Evolutionary conservation across 768 basidiomycete species (phyloP).

Genomic region (Lactifluus volemus): DNA sequence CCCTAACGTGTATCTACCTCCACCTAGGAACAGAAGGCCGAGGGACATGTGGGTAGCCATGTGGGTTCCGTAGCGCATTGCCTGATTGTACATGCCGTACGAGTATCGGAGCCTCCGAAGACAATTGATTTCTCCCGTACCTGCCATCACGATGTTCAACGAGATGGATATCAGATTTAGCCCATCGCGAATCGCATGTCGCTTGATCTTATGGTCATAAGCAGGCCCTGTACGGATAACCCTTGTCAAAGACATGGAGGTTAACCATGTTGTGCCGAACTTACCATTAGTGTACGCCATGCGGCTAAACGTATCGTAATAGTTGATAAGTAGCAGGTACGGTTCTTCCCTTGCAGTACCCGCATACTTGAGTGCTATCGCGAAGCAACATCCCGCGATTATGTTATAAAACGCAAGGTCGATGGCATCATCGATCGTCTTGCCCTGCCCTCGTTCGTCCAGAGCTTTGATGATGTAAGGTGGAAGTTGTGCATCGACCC

Average conservation of each 20-base stretch:
- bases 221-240: conserved; percentile 45
- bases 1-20: conserved; percentile 86
- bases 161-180: conserved; percentile 82
- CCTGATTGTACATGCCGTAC: conserved; percentile 74
- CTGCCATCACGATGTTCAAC: conserved; percentile 92
- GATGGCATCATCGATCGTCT: conserved; percentile 54
- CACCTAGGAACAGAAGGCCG: conserved; percentile 88
- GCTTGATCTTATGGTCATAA: conserved; percentile 84
- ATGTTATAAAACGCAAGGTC: conserved; percentile 92
- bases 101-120: conserved; percentile 80
- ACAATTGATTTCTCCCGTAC: conserved; percentile 89
- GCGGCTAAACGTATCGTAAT: conserved; percentile 73
- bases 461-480: conserved; percentile 50
- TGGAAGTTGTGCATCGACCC: conserved; percentile 69
- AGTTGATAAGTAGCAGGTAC: conserved; percentile 69
- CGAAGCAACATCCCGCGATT: conserved; percentile 85
- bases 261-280: conserved; percentile 22
- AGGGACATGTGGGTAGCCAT: conserved; percentile 85
- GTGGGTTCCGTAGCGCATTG: conserved; percentile 79
- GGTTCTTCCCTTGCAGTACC: conserved; percentile 90
- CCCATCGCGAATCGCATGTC: conserved; percentile 79
- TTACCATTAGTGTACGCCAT: conserved; percentile 60
- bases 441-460: conserved; percentile 40
- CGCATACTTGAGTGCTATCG: conserved; percentile 85
- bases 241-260: conserved; percentile 3